phyloP scores from a whole-genome alignment of 352 stramenopile species.

The Globisporangium uncinulatum region DNA sequence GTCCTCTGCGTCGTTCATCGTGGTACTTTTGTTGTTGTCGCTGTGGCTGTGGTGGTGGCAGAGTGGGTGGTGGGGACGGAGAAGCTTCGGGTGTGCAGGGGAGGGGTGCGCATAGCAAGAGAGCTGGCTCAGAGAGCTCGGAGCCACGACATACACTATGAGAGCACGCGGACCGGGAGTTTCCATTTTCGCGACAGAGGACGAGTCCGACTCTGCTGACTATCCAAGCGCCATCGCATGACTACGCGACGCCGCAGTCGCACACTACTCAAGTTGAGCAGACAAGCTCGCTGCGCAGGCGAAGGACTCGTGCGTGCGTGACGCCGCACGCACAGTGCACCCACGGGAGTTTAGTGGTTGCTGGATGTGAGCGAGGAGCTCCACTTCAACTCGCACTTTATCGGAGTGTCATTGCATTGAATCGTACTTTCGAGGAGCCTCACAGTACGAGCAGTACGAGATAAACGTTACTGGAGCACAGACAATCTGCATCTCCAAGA shows the following conservation, averaged over 20 bases:
- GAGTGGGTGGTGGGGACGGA: background rate
- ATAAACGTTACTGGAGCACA: background rate
- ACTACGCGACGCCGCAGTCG: background rate
- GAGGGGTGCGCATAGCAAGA: background rate
- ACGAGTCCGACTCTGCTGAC: background rate
- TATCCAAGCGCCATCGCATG: background rate
- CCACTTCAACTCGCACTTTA: no score
- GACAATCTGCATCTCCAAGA: background rate
- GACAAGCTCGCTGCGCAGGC: no score
- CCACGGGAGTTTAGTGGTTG: no score
- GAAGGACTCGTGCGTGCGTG: no score
- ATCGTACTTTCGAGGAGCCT: no score
- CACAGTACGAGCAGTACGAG: background rate
- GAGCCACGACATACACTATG: background rate
- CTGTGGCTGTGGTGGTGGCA: background rate
- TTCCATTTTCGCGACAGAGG: constrained; percentile 1
- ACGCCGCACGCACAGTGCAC: no score
- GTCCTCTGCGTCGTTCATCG: constrained; percentile 74
- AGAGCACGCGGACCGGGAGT: background rate
- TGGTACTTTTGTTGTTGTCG: constrained; percentile 4
- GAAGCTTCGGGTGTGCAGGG: background rate
- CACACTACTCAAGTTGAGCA: no score
- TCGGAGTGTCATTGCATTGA: no score
- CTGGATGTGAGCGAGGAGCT: no score
- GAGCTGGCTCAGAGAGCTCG: background rate